A percentile compares a stretch with the other conserved stretches of the same genome.
Evolutionary conservation across 345 rosid genomes (phyloP).

Genomic region (Eucalyptus pauciflora): DNA sequence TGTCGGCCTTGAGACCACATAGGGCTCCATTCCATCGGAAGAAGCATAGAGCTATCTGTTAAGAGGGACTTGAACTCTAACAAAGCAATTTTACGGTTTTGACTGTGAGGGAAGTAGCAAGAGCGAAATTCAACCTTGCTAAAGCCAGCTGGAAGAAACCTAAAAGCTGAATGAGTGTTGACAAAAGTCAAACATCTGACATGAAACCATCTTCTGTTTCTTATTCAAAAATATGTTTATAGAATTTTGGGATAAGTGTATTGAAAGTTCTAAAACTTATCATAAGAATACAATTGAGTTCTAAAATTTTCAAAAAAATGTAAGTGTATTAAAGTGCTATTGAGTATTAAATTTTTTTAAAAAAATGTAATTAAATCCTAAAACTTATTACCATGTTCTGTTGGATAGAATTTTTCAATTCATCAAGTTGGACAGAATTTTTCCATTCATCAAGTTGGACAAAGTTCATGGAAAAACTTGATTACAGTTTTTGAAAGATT

Average conservation of each 20-base stretch:
- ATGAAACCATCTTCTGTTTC: neutral
- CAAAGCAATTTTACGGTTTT: no score
- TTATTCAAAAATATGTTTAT: neutral
- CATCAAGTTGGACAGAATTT: no score
- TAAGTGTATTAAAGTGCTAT: no score
- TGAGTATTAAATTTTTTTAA: fast-evolving
- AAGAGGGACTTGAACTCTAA: no score
- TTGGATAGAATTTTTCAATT: no score
- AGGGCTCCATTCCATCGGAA: neutral
- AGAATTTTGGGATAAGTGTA: neutral
- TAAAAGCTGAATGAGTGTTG: neutral
- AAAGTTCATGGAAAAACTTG: fast-evolving
- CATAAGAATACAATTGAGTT: fast-evolving
- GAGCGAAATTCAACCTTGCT: no score
- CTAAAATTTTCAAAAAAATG: fast-evolving
- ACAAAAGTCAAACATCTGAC: neutral
- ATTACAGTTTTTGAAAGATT: fast-evolving
- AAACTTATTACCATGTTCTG: no score
- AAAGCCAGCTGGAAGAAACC: no score
- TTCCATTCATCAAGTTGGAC: no score
- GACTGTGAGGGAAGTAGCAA: no score
- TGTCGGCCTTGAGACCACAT: neutral
- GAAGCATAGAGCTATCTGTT: neutral
- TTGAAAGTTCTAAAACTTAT: fast-evolving
- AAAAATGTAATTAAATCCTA: no score